Evolutionary conservation across 2,329 filamentous ascomycete genomes (phyloP).

Genomic region (Alternaria sp.): DNA sequence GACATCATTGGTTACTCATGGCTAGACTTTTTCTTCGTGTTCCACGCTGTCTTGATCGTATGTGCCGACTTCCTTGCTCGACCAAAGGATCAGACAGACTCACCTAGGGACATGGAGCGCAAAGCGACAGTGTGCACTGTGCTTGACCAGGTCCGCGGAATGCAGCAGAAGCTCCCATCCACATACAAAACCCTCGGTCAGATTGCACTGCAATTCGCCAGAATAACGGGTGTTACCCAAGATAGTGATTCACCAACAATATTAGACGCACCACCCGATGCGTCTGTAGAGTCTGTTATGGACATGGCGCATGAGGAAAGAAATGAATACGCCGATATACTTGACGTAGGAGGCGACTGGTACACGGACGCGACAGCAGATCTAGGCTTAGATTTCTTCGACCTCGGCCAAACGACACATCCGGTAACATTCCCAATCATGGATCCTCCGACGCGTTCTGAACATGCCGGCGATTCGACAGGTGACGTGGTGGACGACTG

Average conservation of each 20-base stretch:
- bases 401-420: conserved; percentile 19
- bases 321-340: conserved; percentile 20
- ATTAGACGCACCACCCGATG: conserved; percentile 6
- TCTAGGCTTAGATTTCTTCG: conserved; percentile 35
- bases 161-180: conserved; percentile 31
- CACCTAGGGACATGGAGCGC: conserved; percentile 30
- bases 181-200: conserved; percentile 34
- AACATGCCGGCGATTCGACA: conserved; percentile 17
- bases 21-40: conserved; percentile 39
- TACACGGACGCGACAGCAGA: conserved; percentile 32
- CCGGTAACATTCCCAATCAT: conserved; percentile 6
- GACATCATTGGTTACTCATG: conserved; percentile 33
- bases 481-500: conserved; percentile 31
- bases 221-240: conserved; percentile 32
- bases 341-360: conserved; percentile 34
- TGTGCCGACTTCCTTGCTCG: conserved; percentile 42
- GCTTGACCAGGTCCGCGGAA: conserved; percentile 25
- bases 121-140: conserved; percentile 34
- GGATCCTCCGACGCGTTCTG: conserved; percentile 19
- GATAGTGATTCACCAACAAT: conserved; percentile 14
- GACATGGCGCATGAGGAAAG: conserved; percentile 17
- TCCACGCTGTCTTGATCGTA: conserved; percentile 38
- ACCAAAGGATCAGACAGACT: conserved; percentile 29
- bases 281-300: conserved; percentile 9
- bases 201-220: conserved; percentile 38